phyloP scores from a whole-genome alignment of 2,329 filamentous ascomycete species.

The Colletotrichum costaricense region DNA sequence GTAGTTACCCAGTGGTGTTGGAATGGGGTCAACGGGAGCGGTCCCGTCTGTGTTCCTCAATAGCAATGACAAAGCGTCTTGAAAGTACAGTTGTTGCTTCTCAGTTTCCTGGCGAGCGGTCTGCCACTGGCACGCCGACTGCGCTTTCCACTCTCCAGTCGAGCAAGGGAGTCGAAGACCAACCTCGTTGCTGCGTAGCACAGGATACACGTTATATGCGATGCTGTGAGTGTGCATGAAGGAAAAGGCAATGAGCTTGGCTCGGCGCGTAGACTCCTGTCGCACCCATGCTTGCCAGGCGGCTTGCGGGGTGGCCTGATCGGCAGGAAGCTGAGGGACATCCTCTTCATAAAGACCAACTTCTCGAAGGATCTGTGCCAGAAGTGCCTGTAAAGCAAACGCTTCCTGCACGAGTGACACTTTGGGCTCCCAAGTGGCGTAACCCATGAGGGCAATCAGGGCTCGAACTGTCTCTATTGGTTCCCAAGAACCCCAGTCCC shows the following conservation, averaged over 20 bases:
- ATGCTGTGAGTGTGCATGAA: constrained; percentile 52
- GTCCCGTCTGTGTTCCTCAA: constrained; percentile 43
- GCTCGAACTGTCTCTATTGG: constrained; percentile 47
- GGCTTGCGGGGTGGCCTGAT: constrained; percentile 25
- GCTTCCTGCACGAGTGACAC: constrained; percentile 47
- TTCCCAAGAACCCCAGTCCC: constrained; percentile 40
- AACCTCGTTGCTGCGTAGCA: constrained; percentile 49
- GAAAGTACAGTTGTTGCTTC: constrained; percentile 49
- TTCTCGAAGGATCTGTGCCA: constrained; percentile 48
- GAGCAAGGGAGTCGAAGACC: constrained; percentile 48
- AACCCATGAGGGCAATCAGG: constrained; percentile 50
- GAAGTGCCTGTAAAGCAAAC: constrained; percentile 46
- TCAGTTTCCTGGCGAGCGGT: constrained; percentile 40
- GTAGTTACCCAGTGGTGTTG: constrained; percentile 51
- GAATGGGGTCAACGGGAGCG: constrained; percentile 46
- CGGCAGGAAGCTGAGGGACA: background rate
- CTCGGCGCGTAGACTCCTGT: constrained; percentile 46
- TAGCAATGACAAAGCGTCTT: constrained; percentile 48
- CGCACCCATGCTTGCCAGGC: constrained; percentile 46
- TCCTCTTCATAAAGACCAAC: constrained; percentile 46
- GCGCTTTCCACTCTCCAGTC: constrained; percentile 50
- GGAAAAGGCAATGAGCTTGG: constrained; percentile 51
- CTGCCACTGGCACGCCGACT: constrained; percentile 44
- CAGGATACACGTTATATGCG: constrained; percentile 51
- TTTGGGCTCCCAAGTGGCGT: constrained; percentile 51